Conservation (phyloP, 139 green algal genomes). For the Axilococcus clingmanii region DNA sequence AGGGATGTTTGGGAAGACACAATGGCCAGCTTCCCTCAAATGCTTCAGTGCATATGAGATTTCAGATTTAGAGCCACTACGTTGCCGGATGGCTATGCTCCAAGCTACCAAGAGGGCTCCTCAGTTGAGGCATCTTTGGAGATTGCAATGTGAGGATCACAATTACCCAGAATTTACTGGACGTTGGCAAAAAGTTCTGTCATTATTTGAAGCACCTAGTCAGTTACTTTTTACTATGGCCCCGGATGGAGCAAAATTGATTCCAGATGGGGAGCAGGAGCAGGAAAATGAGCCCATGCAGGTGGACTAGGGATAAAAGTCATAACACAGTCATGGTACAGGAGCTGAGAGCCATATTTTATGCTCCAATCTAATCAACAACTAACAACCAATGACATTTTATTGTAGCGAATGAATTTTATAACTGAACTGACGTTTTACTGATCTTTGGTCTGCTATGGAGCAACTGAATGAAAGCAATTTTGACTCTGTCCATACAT, state of each 20-base stretch:
- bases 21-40: constrained; percentile 34
- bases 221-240: constrained; percentile 3
- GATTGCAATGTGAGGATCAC: constrained; percentile 24
- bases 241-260: background rate
- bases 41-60: constrained; percentile 35
- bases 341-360: background rate
- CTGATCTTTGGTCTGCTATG: no score
- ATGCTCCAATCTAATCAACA: no score
- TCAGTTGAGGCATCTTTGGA: constrained; percentile 31
- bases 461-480: no score
- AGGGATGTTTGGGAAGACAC: constrained; percentile 25
- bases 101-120: constrained; percentile 12
- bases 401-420: no score
- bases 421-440: no score
- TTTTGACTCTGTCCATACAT: no score
- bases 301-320: no score
- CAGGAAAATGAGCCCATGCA: no score
- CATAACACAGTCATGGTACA: no score
- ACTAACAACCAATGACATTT: no score
- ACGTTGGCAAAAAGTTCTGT: constrained; percentile 21
- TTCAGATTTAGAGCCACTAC: constrained; percentile 19
- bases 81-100: constrained; percentile 11
- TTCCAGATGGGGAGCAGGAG: background rate
- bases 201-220: constrained; percentile 5
- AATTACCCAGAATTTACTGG: constrained; percentile 25